Conservation (phyloP, 1,284 basidiomycete genomes). For the Melampsora americana region DNA sequence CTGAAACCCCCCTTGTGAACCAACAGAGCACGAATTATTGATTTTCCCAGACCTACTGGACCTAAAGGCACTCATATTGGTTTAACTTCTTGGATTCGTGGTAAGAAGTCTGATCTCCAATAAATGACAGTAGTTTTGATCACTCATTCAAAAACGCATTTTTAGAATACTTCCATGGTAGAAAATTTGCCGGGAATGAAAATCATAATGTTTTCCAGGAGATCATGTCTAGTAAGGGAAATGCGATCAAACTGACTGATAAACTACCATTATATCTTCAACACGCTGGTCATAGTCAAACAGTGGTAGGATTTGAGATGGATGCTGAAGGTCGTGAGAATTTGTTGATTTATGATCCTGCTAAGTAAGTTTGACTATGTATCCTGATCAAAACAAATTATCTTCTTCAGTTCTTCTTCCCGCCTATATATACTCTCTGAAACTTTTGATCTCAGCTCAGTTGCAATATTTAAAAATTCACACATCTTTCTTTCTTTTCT, state of each 20-base stretch:
- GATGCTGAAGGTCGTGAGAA: constrained; percentile 45
- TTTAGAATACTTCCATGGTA: not conserved
- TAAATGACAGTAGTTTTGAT: not conserved
- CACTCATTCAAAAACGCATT: too few relatives aligned
- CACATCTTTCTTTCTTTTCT: not conserved
- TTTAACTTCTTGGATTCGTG: not conserved
- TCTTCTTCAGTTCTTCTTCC: not conserved
- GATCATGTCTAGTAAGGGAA: not conserved
- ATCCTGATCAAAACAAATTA: constrained; percentile 1
- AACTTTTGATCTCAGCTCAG: not conserved
- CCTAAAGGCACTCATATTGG: not conserved
- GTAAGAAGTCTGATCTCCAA: not conserved
- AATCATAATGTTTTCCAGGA: not conserved
- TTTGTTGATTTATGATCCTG: constrained; percentile 50
- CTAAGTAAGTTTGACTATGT: constrained; percentile 46
- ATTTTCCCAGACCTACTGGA: not conserved
- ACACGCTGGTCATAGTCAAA: constrained; percentile 50
- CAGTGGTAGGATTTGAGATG: constrained; percentile 50
- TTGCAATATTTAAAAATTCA: too few relatives aligned
- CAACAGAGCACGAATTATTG: constrained; percentile 1
- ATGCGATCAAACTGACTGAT: not conserved
- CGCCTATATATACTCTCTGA: too few relatives aligned
- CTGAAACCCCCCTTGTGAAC: not conserved
- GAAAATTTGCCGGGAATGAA: not conserved
- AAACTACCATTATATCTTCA: constrained; percentile 51